A percentile compares a stretch with the other conserved stretches of the same genome.
Evolutionary conservation across 2,329 filamentous ascomycete species (phyloP).

Genomic region (Chalara sp.): DNA sequence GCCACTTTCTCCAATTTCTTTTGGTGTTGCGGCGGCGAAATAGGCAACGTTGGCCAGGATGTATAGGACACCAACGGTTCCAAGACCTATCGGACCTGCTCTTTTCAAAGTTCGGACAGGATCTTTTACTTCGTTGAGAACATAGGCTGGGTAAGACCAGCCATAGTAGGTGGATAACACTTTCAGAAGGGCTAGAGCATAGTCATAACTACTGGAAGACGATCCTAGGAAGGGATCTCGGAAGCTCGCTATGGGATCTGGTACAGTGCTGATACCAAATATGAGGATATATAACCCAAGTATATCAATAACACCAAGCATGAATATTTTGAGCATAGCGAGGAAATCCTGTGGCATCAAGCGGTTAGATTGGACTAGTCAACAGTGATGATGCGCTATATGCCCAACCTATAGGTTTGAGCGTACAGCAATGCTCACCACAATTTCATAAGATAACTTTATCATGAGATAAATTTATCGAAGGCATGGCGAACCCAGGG

Average conservation of each 20-base stretch:
- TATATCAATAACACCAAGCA: too few relatives aligned
- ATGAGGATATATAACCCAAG: too few relatives aligned
- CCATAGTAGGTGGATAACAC: conserved; percentile 50
- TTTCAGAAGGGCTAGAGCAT: conserved; percentile 46
- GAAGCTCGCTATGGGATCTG: conserved; percentile 34
- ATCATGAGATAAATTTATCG: too few relatives aligned
- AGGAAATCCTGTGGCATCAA: too few relatives aligned
- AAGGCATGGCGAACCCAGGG: too few relatives aligned
- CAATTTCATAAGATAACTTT: too few relatives aligned
- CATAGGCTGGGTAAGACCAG: conserved; percentile 48
- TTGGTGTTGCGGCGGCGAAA: conserved; percentile 50
- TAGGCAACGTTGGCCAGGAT: conserved; percentile 53
- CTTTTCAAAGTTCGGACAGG: conserved; percentile 51
- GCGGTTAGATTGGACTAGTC: conserved; percentile 12
- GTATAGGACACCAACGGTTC: conserved; percentile 47
- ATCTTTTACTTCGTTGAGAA: conserved; percentile 49
- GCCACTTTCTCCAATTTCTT: conserved; percentile 46
- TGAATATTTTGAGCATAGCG: too few relatives aligned
- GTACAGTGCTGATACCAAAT: conserved; percentile 6
- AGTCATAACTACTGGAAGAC: conserved; percentile 34
- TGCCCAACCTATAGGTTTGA: conserved; percentile 37
- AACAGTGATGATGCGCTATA: conserved; percentile 38
- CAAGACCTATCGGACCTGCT: conserved; percentile 47
- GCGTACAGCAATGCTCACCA: conserved; percentile 27
- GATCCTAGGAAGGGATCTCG: conserved; percentile 32